Percentiles rank a stretch among this genome's conserved stretches.
phyloP scores from a whole-genome alignment of 768 basidiomycete genomes.

The Neoboletus subvelutipes region DNA sequence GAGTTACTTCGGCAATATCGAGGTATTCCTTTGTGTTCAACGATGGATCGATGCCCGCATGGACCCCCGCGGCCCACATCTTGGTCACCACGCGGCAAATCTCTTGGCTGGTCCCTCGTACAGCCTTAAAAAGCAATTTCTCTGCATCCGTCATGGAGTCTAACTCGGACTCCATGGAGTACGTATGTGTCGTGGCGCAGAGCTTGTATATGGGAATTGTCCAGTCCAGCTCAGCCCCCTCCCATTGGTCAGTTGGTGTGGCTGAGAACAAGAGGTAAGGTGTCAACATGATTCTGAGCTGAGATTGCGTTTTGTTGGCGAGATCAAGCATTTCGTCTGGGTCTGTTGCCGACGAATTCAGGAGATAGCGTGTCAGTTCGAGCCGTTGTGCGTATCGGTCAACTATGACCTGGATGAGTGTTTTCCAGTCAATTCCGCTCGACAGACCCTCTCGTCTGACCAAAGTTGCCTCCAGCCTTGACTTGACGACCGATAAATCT shows the following conservation, averaged over 20 bases:
- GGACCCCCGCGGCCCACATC: slow-evolving; percentile 46
- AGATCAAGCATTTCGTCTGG: slow-evolving; percentile 5
- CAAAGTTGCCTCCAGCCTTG: slow-evolving; percentile 8
- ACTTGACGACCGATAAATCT: slow-evolving; percentile 17
- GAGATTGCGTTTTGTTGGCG: slow-evolving; percentile 16
- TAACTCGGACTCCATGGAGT: background rate
- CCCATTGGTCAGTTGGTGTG: background rate
- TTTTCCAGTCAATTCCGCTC: slow-evolving; percentile 37
- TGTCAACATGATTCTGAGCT: slow-evolving; percentile 29
- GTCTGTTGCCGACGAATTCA: slow-evolving; percentile 13
- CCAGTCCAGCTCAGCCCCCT: slow-evolving; percentile 22
- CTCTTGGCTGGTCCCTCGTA: slow-evolving; percentile 40
- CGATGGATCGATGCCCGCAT: slow-evolving; percentile 15
- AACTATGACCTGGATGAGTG: slow-evolving; percentile 28
- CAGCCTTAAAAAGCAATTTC: slow-evolving; percentile 22
- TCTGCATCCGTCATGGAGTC: slow-evolving; percentile 30
- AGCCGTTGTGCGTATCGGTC: slow-evolving; percentile 34
- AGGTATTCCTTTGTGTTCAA: slow-evolving; percentile 4
- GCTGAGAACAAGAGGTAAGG: slow-evolving; percentile 29
- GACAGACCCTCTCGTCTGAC: slow-evolving; percentile 13
- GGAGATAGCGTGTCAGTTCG: slow-evolving; percentile 25
- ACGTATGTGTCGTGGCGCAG: slow-evolving; percentile 33
- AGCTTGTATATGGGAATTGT: slow-evolving; percentile 28
- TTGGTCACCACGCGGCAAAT: slow-evolving; percentile 46
- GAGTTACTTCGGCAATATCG: slow-evolving; percentile 1